Base-by-base conservation (phyloP, 495 filamentous ascomycete genomes). In the Rostrohypoxylon terebratum region DNA sequence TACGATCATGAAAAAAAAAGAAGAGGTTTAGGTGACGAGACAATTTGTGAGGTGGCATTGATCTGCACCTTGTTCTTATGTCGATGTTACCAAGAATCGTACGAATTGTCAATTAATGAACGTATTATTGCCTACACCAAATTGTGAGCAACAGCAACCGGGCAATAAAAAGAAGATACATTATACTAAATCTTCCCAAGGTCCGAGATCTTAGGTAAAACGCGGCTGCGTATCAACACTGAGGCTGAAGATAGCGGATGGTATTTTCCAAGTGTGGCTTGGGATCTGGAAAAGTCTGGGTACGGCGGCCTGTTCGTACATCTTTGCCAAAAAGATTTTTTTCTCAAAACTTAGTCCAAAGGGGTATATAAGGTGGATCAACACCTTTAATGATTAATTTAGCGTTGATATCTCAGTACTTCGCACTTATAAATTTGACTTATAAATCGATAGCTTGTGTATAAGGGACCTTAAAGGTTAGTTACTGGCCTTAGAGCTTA, bases 191-290 rank as follows among this genome's bases (percentile, higher is more conserved):
- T 54, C 9, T 33, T 54, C 10, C 10, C 31, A 5, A n/a, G 21
- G 1, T 33, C 50, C 31, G 11, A n/a, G 21, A n/a, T 33, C 50
- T n/a, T 33, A 14, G n/a, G n/a, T n/a, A n/a, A n/a, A 54, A 14
- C 20, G 50, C 50, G 14, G 7, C 20, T 28, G 14, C 11, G 20
- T 18, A 55, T 18, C n/a, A 4, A 20, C 13, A 34, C 5, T 55
- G 51, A 55, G 51, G 51, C 51, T 55, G 51, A 55, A 36, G 34
- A 28, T 33, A 11, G 7, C 28, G 13, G 28, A 33, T 28, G 28
- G 16, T 20, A 13, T 51, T 25, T 11, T 51, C 21, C 10, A 51
- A 33, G 25, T 54, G 50, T 54, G 50, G 50, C 50, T 54, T 54
- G 50, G 33, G 50, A 33, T 34, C 50, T 54, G 13, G 10, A 54